Conservation (phyloP, 2,329 filamentous ascomycete genomes). For the Pezicula radicicola region DNA sequence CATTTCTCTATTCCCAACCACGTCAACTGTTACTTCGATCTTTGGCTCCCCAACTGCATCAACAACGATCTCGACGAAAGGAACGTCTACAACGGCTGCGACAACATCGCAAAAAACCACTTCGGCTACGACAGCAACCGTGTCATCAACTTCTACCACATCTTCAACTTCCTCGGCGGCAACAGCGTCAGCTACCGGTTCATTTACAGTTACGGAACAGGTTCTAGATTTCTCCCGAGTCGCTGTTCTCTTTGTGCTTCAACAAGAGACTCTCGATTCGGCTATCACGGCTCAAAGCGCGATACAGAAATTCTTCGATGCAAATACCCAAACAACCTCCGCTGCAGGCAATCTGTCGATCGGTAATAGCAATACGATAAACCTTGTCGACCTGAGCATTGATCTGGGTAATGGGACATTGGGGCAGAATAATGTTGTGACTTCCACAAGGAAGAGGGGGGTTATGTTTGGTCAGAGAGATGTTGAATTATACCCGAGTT, state of each 20-base stretch:
- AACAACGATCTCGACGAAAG: not conserved
- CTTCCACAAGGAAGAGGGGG: not conserved
- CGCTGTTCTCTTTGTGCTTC: conserved; percentile 58
- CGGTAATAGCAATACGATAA: conserved; percentile 18
- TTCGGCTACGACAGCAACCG: conserved; percentile 7
- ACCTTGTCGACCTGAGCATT: conserved; percentile 18
- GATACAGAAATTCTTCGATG: conserved; percentile 53
- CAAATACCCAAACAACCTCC: conserved; percentile 9
- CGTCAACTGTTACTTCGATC: not conserved
- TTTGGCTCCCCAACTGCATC: conserved; percentile 2
- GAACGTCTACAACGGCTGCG: conserved; percentile 5
- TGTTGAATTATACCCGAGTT: not conserved
- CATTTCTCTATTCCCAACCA: not conserved
- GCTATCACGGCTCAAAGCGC: conserved; percentile 52
- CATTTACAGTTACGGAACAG: conserved; percentile 51
- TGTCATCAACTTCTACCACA: conserved; percentile 8
- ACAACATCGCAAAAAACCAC: conserved; percentile 5
- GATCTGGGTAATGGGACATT: conserved; percentile 14
- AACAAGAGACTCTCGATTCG: conserved; percentile 46
- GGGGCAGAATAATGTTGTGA: conserved; percentile 5
- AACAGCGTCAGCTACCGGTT: conserved; percentile 16
- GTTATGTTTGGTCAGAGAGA: not conserved
- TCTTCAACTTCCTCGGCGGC: conserved; percentile 12
- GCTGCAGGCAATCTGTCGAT: conserved; percentile 24
- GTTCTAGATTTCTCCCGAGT: conserved; percentile 62